These are phyloP conservation scores for Setaria viridis DNA, from an alignment of 202 grass and related monocot species.

Conservation along the genomic window DNA sequence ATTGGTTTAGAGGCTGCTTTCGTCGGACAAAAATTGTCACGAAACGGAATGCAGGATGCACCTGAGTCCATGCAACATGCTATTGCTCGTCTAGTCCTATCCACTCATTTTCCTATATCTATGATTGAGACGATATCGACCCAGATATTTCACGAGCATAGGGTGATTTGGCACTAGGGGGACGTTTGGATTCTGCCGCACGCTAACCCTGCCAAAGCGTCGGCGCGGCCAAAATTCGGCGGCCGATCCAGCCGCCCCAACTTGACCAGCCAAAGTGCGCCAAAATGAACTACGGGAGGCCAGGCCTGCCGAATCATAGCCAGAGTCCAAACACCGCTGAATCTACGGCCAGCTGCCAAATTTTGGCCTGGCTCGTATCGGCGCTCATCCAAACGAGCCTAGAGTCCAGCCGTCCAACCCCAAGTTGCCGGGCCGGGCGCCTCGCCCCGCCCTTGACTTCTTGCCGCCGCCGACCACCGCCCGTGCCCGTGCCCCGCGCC, in stretches of 20 bases:
- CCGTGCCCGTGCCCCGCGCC: not conserved
- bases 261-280: too few species aligned
- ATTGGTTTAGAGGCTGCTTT: not conserved
- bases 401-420: not conserved
- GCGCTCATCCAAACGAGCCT: not conserved
- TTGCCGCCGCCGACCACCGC: not conserved
- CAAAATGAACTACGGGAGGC: too few species aligned
- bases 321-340: too few species aligned
- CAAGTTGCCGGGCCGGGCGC: not conserved
- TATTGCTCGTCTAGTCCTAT: not conserved
- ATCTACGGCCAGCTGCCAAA: too few species aligned
- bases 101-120: not conserved
- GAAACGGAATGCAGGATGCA: too few species aligned
- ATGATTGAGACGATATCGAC: not conserved
- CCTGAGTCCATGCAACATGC: not conserved
- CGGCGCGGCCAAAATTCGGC: too few species aligned
- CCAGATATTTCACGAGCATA: not conserved
- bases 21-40: not conserved
- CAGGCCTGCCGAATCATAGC: too few species aligned
- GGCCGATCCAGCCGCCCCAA: too few species aligned
- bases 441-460: not conserved
- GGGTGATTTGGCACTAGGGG: not conserved
- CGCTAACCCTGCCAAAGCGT: too few species aligned
- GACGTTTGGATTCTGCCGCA: too few species aligned
- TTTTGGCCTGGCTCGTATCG: too few species aligned